phyloP scores from a whole-genome alignment of 2,329 filamentous ascomycete genomes.

The Epichloe amarillans region DNA sequence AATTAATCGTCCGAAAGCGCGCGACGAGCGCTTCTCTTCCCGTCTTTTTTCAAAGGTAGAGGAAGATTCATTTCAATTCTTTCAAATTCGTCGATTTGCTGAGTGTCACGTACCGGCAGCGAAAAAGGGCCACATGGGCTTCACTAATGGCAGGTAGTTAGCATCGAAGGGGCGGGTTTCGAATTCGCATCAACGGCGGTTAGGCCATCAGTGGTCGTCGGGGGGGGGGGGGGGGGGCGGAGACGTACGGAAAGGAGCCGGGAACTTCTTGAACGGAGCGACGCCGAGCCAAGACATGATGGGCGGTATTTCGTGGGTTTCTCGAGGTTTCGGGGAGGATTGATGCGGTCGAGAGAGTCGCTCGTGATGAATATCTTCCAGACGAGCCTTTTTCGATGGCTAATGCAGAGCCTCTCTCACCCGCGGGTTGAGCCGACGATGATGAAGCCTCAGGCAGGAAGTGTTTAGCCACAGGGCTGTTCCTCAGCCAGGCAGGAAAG shows the following conservation, averaged over 20 bases:
- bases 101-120: slow-evolving; percentile 61
- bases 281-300: slow-evolving; percentile 64
- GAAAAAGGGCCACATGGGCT: slow-evolving; percentile 89
- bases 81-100: neutral
- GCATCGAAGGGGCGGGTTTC: slow-evolving; percentile 11
- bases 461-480: too few relatives aligned
- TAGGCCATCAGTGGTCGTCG: slow-evolving; percentile 5
- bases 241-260: slow-evolving; percentile 60
- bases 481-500: neutral
- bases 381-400: slow-evolving; percentile 28
- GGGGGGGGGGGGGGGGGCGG: too few relatives aligned
- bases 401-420: slow-evolving; percentile 15
- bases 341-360: neutral
- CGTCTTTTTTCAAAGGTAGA: neutral
- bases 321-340: slow-evolving; percentile 21
- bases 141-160: slow-evolving; percentile 42
- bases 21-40: neutral
- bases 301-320: slow-evolving; percentile 26
- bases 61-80: neutral
- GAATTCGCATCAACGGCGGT: slow-evolving; percentile 7
- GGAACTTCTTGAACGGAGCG: slow-evolving; percentile 62
- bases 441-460: slow-evolving; percentile 16
- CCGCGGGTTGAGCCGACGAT: slow-evolving; percentile 18
- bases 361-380: slow-evolving; percentile 16
- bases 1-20: neutral